These are phyloP conservation scores for Sistotremastrum niveocremeum DNA, from an alignment of 768 basidiomycete species.

Conservation along the genomic window DNA sequence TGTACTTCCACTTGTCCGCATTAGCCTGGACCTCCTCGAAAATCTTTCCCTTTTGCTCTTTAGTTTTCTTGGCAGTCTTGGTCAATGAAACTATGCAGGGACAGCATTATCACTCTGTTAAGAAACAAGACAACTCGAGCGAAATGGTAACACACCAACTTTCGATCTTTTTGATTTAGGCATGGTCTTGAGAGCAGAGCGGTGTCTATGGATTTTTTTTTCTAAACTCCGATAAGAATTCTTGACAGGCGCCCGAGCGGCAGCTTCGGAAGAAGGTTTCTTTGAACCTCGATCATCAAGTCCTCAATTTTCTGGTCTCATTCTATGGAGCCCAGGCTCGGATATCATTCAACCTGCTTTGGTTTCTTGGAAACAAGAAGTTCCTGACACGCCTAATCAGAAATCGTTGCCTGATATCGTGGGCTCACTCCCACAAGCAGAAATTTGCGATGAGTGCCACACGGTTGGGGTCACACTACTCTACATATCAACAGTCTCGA, in stretches of 20 bases:
- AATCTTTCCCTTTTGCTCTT: conserved; percentile 75
- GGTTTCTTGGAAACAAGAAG: not conserved
- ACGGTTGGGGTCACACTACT: too few species aligned
- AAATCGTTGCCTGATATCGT: too few species aligned
- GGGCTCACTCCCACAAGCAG: too few species aligned
- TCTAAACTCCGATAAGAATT: too few species aligned
- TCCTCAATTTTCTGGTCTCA: too few species aligned
- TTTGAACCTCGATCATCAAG: too few species aligned
- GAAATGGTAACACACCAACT: conserved; percentile 44
- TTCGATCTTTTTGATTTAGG: conserved; percentile 83
- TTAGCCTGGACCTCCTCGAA: conserved; percentile 68
- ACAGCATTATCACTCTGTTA: conserved; percentile 7
- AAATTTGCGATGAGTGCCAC: too few species aligned
- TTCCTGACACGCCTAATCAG: too few species aligned
- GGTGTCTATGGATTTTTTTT: too few species aligned
- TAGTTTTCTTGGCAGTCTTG: conserved; percentile 88
- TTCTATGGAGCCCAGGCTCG: too few species aligned
- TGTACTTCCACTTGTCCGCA: conserved; percentile 84
- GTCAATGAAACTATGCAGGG: conserved; percentile 66
- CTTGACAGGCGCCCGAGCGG: too few species aligned
- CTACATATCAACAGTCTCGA: too few species aligned
- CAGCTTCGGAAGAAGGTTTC: not conserved
- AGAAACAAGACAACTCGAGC: conserved; percentile 1
- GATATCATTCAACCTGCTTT: not conserved
- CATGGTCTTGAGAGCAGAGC: conserved; percentile 31